Conservation (phyloP, 1,139 yeast genomes). For the Scheffersomyces cryptocercus region DNA sequence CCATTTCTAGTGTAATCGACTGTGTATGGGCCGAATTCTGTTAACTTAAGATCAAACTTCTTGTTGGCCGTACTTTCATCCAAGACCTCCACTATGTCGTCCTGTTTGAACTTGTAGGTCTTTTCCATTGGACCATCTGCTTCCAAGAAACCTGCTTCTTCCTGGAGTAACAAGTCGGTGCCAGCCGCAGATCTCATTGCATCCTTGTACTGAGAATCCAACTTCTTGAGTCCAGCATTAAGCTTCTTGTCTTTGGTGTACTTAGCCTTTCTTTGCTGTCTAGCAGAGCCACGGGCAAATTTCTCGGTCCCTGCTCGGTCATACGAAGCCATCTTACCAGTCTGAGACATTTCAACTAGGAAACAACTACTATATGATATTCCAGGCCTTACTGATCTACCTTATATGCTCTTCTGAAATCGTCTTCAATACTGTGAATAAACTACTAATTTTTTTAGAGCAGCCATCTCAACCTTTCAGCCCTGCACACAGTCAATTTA, state of each 20-base stretch:
- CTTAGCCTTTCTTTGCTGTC: conserved; percentile 22
- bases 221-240: conserved; percentile 61
- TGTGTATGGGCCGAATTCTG: conserved; percentile 84
- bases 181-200: conserved; percentile 82
- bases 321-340: neutral
- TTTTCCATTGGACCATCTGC: conserved; percentile 88
- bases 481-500: too few species aligned
- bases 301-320: conserved; percentile 12
- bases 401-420: too few species aligned
- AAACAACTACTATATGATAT: too few species aligned
- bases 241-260: conserved; percentile 60
- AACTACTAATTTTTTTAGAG: too few species aligned
- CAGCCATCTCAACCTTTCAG: too few species aligned
- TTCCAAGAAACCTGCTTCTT: conserved; percentile 82
- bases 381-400: too few species aligned
- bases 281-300: conserved; percentile 18
- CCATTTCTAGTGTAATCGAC: conserved; percentile 87
- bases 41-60: conserved; percentile 70
- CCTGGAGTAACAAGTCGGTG: conserved; percentile 83
- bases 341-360: neutral
- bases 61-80: conserved; percentile 76
- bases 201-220: conserved; percentile 73
- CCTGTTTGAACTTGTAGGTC: conserved; percentile 82
- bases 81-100: conserved; percentile 75
- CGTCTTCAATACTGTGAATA: too few species aligned